Base-by-base conservation (phyloP, 1,284 basidiomycete genomes). In the Pseudozyma sp. region DNA sequence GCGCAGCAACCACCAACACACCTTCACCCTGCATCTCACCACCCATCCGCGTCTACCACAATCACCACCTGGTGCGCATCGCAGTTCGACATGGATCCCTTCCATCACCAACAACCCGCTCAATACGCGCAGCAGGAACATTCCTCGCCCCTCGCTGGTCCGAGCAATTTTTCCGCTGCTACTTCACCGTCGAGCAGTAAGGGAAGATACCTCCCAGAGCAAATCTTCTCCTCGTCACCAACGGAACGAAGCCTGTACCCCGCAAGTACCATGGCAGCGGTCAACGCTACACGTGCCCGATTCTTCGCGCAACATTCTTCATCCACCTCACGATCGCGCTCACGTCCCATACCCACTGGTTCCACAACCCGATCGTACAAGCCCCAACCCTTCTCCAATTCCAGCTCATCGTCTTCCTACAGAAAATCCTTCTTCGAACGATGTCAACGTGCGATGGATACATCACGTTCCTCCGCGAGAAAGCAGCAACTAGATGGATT, bases 361-460 rank as follows among this genome's bases (percentile, higher is more conserved):
- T 62, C 66, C 8, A 54, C 52, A 1, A 16, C 31, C 4, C 37
- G 54, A 7, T 8, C 35, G 17, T 51, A 53, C 54, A 73, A 68
- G 14, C 17, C 44, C 2, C 49, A 65, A 16, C 7, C 42, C 1
- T 47, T 68, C 4, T 61, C 63, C 3, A 24, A 1, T 2, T 51
- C 39, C 34, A 31, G 48, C 1, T 34, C 55, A 1, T 45, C 58
- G 7, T 31, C 50, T 9, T 44, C 52, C 9, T 73, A 73, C 17
- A 65, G 70, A 0, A 60, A 65, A 17, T 54, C 48, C 16, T 73
- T 73, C 29, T 73, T 68, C 46, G 65, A 73, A 19, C 56, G 65
- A 3, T 73, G 70, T 49, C 65, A 68, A 39, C 46, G 54, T 7
- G 70, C 65, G 0, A 73, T 73, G 70, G 29, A 57, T 14, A 46